These are phyloP conservation scores for Chlorella sorokiniana DNA, from an alignment of 139 green algal genomes.

Conservation along the genomic window DNA sequence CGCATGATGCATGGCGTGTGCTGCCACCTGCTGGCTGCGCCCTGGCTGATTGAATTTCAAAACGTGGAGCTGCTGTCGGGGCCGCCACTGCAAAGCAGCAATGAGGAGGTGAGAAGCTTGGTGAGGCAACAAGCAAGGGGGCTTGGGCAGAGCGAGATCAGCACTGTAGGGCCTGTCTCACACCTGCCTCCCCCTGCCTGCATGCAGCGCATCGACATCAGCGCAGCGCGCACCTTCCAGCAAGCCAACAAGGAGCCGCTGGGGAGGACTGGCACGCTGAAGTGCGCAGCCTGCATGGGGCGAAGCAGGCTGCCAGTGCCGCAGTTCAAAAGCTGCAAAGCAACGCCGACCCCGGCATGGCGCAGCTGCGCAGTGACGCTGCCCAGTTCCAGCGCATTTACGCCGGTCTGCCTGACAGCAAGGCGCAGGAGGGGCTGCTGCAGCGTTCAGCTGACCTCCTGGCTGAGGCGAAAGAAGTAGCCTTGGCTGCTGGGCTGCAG, in stretches of 20 bases:
- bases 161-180: neutral
- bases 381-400: too few species aligned
- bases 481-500: too few species aligned
- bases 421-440: too few species aligned
- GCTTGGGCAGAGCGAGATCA: too few species aligned
- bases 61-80: neutral
- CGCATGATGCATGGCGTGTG: neutral
- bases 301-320: too few species aligned
- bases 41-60: neutral
- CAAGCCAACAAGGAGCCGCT: neutral
- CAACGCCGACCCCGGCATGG: too few species aligned
- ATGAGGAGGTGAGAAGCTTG: neutral
- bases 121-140: neutral
- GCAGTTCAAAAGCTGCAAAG: too few species aligned
- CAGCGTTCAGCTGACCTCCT: too few species aligned
- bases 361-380: too few species aligned
- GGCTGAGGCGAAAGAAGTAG: too few species aligned
- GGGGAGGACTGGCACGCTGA: constrained; percentile 1
- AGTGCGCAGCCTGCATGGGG: too few species aligned
- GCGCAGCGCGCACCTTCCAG: neutral
- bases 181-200: neutral
- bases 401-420: too few species aligned
- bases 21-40: constrained; percentile 1
- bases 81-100: neutral
- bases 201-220: neutral